phyloP scores from a whole-genome alignment of 139 green algal species.

The Asterochloris erici region DNA sequence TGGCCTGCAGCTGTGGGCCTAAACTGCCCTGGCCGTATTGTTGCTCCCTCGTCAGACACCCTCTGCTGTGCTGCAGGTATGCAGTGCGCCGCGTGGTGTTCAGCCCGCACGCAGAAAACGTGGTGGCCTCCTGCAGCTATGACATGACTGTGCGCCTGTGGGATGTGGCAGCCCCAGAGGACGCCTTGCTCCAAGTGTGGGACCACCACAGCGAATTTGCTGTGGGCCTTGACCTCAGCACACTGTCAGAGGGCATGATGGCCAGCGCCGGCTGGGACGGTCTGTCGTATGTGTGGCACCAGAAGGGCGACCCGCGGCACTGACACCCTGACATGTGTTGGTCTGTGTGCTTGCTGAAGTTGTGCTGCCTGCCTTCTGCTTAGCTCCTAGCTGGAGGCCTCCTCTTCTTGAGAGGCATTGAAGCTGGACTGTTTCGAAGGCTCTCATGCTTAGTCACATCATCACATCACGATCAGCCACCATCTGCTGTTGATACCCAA shows the following conservation, averaged over 20 bases:
- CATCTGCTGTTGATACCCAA: too few relatives aligned
- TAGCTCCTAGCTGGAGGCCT: too few relatives aligned
- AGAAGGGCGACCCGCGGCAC: neutral
- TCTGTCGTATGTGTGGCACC: conserved; percentile 14
- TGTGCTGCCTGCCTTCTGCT: too few relatives aligned
- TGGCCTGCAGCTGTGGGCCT: neutral
- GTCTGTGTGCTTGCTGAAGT: too few relatives aligned
- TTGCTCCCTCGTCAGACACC: neutral
- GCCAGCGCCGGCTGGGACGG: conserved; percentile 88
- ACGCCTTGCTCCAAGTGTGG: conserved; percentile 70
- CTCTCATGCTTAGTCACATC: too few relatives aligned
- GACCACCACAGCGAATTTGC: conserved; percentile 91
- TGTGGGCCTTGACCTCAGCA: conserved; percentile 85
- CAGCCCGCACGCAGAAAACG: conserved; percentile 73
- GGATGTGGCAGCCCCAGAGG: conserved; percentile 72
- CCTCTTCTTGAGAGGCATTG: too few relatives aligned
- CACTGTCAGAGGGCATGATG: conserved; percentile 77
- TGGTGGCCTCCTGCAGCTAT: conserved; percentile 87
- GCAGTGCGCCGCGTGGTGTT: conserved; percentile 87
- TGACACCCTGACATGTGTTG: too few relatives aligned
- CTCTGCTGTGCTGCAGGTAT: conserved; percentile 56
- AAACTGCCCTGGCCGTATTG: neutral
- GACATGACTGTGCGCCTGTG: conserved; percentile 96
- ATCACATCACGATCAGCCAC: too few relatives aligned
- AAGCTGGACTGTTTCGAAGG: too few relatives aligned